Percentiles rank a stretch among this genome's conserved stretches.
These are phyloP conservation scores for Rhododendron ferrugineum DNA, from an alignment of 148 eudicot genomes.

Conservation along the genomic window DNA sequence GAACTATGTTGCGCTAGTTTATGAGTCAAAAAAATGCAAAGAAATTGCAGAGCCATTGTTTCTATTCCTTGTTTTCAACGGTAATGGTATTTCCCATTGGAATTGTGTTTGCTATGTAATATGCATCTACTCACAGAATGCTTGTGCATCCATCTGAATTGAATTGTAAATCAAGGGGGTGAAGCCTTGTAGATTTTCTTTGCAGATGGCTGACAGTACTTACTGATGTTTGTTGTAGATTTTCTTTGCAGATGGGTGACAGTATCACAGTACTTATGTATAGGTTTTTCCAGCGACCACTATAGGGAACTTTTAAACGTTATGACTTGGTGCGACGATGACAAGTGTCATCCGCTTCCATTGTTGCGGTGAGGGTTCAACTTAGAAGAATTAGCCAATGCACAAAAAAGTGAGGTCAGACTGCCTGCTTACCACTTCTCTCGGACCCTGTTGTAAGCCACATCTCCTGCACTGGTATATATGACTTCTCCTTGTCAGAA, in stretches of 20 bases:
- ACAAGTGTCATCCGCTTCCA: not conserved
- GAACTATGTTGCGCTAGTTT: not conserved
- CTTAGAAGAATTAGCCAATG: not conserved
- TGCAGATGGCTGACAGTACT: not conserved
- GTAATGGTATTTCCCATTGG: not conserved
- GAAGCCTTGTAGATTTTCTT: not conserved
- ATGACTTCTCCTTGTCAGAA: not conserved
- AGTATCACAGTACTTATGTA: no score
- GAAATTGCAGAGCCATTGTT: slow-evolving; percentile 2
- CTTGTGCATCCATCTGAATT: not conserved
- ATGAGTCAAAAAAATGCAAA: not conserved
- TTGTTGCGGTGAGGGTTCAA: not conserved
- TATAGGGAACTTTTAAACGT: not conserved
- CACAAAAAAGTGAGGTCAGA: not conserved
- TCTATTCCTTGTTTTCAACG: not conserved
- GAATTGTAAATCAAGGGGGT: not conserved
- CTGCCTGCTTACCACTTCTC: not conserved
- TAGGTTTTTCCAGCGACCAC: not conserved
- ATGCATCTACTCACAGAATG: not conserved
- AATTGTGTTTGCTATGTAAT: not conserved
- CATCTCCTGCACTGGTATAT: not conserved
- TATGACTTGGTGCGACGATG: not conserved
- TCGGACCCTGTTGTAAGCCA: not conserved
- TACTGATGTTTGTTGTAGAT: no score
- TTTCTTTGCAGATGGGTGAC: no score